These are phyloP conservation scores for Solanum aculeatissimum DNA, from an alignment of 305 asterid species.

Conservation along the genomic window DNA sequence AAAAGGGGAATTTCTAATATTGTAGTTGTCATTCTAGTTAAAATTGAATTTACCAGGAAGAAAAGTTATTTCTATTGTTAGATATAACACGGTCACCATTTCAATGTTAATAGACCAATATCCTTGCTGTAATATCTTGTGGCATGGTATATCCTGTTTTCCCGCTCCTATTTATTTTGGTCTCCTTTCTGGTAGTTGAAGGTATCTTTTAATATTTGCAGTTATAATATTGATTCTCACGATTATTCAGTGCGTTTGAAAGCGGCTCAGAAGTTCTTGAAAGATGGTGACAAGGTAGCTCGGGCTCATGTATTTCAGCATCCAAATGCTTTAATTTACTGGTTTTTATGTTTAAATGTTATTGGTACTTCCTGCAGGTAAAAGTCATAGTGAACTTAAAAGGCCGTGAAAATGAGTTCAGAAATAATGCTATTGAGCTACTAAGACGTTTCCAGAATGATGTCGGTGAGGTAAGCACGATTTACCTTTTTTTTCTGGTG, in stretches of 20 bases:
- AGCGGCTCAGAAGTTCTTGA: slow-evolving; percentile 84
- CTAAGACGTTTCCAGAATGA: slow-evolving; percentile 72
- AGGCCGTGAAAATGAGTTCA: slow-evolving; percentile 87
- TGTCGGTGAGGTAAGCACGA: slow-evolving; percentile 73
- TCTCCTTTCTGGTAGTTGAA: neutral
- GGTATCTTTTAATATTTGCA: slow-evolving; percentile 26
- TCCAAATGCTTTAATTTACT: neutral
- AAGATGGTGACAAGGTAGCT: slow-evolving; percentile 89
- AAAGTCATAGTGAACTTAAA: slow-evolving; percentile 82
- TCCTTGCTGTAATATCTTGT: neutral
- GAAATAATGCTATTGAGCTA: slow-evolving; percentile 84
- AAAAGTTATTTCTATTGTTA: neutral
- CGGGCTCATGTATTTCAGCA: slow-evolving; percentile 3
- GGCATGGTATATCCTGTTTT: neutral
- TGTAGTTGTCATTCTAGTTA: neutral
- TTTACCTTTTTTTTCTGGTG: neutral
- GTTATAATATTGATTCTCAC: slow-evolving; percentile 86
- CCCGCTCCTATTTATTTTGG: neutral
- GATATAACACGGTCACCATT: neutral
- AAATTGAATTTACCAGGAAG: neutral
- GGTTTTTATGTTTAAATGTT: neutral
- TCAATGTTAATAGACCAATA: neutral
- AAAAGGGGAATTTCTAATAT: neutral
- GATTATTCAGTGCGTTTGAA: slow-evolving; percentile 90
- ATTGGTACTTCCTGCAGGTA: slow-evolving; percentile 42